A percentile compares a stretch with the other conserved stretches of the same genome.
Conservation (phyloP, 176 grass and related monocot species). For the Tillandsia fasciculata region DNA sequence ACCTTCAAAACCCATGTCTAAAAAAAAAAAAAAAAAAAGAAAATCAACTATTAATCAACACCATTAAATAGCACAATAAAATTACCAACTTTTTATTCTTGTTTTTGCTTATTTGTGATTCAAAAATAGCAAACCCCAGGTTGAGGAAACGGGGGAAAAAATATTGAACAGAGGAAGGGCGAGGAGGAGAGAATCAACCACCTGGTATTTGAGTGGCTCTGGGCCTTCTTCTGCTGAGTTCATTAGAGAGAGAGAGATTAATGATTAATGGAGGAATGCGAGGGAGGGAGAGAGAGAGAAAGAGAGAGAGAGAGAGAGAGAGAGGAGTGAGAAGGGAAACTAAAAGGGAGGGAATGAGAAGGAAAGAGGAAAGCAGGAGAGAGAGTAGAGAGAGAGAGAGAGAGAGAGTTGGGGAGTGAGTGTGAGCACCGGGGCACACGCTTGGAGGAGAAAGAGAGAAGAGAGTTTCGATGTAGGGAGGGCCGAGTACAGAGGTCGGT, state of each 20-base stretch:
- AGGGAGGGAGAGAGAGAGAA: conserved; percentile 1
- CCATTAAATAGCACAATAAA: neutral
- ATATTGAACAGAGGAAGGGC: neutral
- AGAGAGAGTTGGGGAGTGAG: neutral
- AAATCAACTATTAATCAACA: conserved; percentile 4
- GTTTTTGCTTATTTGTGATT: too few species aligned
- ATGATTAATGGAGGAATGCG: neutral
- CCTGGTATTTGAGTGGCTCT: conserved; percentile 76
- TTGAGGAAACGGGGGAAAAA: neutral
- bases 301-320: conserved; percentile 4
- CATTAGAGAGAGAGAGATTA: conserved; percentile 28
- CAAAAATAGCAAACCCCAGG: neutral
- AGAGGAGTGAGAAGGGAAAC: neutral
- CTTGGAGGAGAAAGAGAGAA: neutral
- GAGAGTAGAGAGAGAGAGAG: conserved; percentile 6
- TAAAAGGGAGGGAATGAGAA: neutral
- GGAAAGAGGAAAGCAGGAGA: neutral
- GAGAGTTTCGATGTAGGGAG: neutral
- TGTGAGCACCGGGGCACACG: neutral
- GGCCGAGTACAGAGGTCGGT: neutral
- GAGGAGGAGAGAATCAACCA: conserved; percentile 17
- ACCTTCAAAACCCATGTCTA: conserved; percentile 79
- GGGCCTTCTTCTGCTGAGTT: conserved; percentile 42
- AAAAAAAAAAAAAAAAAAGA: conserved; percentile 3
- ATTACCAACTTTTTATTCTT: neutral